phyloP scores from a whole-genome alignment of 805 yeast species.

The Lipomyces spencermartinsiae region DNA sequence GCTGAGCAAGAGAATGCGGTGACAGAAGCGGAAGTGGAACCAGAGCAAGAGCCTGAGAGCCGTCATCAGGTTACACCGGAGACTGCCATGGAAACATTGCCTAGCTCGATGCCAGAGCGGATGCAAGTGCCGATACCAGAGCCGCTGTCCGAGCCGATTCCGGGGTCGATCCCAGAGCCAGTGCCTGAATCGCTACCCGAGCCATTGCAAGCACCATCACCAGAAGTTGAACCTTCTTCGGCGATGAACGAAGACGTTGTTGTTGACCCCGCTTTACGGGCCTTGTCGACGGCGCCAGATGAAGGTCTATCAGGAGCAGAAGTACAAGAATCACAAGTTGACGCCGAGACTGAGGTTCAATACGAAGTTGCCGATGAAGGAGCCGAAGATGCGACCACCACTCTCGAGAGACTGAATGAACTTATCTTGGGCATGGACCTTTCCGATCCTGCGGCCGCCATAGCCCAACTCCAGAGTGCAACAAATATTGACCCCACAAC shows the following conservation, averaged over 20 bases:
- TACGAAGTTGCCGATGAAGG: not conserved
- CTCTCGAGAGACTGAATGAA: constrained; percentile 28
- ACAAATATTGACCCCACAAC: constrained; percentile 34
- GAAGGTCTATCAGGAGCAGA: not conserved
- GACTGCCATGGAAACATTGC: not conserved
- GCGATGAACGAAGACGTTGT: not conserved
- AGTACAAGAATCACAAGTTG: not conserved
- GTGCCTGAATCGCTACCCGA: not conserved
- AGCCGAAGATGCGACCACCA: constrained; percentile 11
- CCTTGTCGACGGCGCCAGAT: not conserved
- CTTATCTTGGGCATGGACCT: constrained; percentile 34
- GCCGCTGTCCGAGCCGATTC: not conserved
- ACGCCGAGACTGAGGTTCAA: not conserved
- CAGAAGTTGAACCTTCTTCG: not conserved
- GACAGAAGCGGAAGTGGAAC: not conserved
- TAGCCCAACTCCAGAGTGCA: constrained; percentile 32
- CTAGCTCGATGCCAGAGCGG: not conserved
- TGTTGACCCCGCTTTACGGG: not conserved
- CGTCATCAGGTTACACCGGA: not conserved
- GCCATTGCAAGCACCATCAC: not conserved
- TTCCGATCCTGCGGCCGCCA: constrained; percentile 34
- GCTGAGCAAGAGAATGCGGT: constrained; percentile 5
- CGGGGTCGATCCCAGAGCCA: not conserved
- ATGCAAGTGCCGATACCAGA: not conserved
- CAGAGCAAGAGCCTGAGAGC: not conserved